phyloP scores from a whole-genome alignment of 1,284 basidiomycete species.

The Rhizoctonia solani region DNA sequence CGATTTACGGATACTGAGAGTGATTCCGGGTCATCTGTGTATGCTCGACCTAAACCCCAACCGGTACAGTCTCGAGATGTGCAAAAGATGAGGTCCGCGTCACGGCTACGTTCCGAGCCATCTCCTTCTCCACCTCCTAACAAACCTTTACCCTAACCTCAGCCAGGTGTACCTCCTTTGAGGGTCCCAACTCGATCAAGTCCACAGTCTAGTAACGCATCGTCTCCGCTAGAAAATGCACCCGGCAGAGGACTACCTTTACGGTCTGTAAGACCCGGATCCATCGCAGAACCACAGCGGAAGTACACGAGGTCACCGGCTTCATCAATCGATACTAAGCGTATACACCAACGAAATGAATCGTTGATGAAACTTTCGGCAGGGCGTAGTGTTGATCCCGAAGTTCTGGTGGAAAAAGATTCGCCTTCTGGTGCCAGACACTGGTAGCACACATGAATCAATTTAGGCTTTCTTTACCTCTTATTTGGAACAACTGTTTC shows the following conservation, averaged over 20 bases:
- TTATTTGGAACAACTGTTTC: too few relatives aligned
- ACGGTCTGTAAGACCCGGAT: slow-evolving; percentile 17
- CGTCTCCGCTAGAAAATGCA: background rate
- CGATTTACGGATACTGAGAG: slow-evolving; percentile 14
- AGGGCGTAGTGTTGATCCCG: background rate
- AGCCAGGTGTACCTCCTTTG: background rate
- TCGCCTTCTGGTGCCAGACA: too few relatives aligned
- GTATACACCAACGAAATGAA: slow-evolving; percentile 8
- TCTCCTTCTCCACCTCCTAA: background rate
- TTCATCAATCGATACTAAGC: slow-evolving; percentile 8
- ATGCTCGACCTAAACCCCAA: background rate
- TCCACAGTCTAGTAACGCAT: background rate
- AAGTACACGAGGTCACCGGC: slow-evolving; percentile 13
- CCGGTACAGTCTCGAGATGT: background rate
- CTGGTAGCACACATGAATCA: too few relatives aligned
- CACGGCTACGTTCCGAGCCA: slow-evolving; percentile 2
- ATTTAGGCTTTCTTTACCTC: too few relatives aligned
- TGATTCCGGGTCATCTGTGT: background rate
- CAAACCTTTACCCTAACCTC: too few relatives aligned
- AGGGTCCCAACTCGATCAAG: background rate
- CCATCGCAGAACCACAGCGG: slow-evolving; percentile 13
- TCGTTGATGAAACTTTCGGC: slow-evolving; percentile 17
- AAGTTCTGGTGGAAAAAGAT: background rate
- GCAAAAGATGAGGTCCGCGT: background rate
- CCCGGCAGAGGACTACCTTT: background rate